These are phyloP conservation scores for Podaxis rugospora DNA, from an alignment of 768 basidiomycete species.

Conservation along the genomic window DNA sequence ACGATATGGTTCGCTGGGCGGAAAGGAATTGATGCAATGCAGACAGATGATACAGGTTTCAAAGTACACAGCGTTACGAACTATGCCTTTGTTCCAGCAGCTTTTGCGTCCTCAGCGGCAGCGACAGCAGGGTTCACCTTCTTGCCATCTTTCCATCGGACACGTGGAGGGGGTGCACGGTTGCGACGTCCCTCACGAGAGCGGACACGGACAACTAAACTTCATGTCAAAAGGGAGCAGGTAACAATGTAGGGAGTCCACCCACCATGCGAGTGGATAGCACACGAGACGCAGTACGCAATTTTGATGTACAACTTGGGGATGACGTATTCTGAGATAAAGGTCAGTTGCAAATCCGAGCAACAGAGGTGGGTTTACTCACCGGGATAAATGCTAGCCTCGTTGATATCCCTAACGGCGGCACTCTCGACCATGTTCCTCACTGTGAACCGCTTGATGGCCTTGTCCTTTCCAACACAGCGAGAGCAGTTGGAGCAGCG, in stretches of 20 bases:
- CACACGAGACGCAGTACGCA: slow-evolving; percentile 97
- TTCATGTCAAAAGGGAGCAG: background rate
- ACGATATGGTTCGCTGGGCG: background rate
- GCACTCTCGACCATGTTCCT: slow-evolving; percentile 99
- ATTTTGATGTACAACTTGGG: slow-evolving; percentile 99
- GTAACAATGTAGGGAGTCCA: slow-evolving; percentile 12
- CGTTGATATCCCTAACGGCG: slow-evolving; percentile 94
- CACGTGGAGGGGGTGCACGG: slow-evolving; percentile 93
- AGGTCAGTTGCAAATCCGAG: background rate
- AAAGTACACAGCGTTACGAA: slow-evolving; percentile 13
- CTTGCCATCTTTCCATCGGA: slow-evolving; percentile 95
- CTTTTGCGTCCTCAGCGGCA: slow-evolving; percentile 87
- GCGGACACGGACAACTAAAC: slow-evolving; percentile 94
- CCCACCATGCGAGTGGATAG: slow-evolving; percentile 97
- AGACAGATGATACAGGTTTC: slow-evolving; percentile 6
- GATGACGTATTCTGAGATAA: slow-evolving; percentile 77
- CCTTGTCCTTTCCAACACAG: slow-evolving; percentile 98
- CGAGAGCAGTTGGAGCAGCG: slow-evolving; percentile 99
- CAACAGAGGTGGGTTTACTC: slow-evolving; percentile 23
- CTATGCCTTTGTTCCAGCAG: slow-evolving; percentile 52
- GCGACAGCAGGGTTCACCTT: slow-evolving; percentile 95
- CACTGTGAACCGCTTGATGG: slow-evolving; percentile 99
- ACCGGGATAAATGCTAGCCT: slow-evolving; percentile 92
- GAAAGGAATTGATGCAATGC: slow-evolving; percentile 6
- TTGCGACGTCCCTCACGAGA: slow-evolving; percentile 94